These are phyloP conservation scores for Ustilago nuda DNA, from an alignment of 1,284 basidiomycete species.

Conservation along the genomic window DNA sequence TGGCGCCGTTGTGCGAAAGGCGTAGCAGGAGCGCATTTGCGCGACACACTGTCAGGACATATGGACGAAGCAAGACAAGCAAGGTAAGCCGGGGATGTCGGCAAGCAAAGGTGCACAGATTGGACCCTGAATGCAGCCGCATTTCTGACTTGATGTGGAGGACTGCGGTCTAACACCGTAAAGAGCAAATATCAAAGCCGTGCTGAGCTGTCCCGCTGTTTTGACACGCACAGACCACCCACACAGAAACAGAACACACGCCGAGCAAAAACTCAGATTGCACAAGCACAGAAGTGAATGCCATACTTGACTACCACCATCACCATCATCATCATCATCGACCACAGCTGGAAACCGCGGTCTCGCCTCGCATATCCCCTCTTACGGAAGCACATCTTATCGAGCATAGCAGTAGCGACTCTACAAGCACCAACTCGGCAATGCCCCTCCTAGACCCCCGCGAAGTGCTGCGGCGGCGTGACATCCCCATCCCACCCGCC, in stretches of 20 bases:
- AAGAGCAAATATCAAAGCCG: neutral
- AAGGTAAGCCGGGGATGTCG: neutral
- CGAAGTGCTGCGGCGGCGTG: slow-evolving; percentile 39
- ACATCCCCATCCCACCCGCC: slow-evolving; percentile 43
- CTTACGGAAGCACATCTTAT: neutral
- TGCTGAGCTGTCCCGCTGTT: neutral
- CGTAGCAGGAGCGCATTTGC: slow-evolving; percentile 1
- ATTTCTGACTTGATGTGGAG: neutral
- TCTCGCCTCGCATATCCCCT: neutral
- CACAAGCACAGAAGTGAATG: neutral
- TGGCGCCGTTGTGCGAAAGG: neutral
- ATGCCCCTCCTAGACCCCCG: slow-evolving; percentile 50
- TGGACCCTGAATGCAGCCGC: slow-evolving; percentile 26
- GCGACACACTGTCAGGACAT: neutral
- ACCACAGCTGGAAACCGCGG: neutral
- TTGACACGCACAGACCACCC: slow-evolving; percentile 3
- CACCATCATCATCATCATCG: neutral
- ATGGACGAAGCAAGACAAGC: slow-evolving; percentile 3
- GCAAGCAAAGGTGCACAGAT: neutral
- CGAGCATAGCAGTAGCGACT: too few species aligned
- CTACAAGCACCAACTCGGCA: neutral
- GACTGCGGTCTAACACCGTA: neutral
- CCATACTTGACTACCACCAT: neutral
- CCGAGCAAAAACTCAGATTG: neutral
- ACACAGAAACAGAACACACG: neutral